Evolutionary conservation across 495 filamentous ascomycete species (phyloP).

Genomic region (Annulohypoxylon maeteangense): DNA sequence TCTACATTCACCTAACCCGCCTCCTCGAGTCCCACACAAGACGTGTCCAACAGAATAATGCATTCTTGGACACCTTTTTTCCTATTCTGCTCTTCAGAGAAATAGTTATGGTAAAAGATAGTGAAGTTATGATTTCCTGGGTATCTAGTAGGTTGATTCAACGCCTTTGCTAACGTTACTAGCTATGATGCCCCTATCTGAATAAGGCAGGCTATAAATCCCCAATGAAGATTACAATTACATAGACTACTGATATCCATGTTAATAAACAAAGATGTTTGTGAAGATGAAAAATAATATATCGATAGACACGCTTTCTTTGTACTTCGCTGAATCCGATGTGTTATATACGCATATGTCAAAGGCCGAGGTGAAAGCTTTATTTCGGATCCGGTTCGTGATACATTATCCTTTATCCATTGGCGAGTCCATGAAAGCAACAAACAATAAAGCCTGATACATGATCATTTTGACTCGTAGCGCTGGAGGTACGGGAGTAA

Average conservation of each 20-base stretch:
- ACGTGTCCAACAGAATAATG: constrained; percentile 7
- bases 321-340: constrained; percentile 38
- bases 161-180: neutral
- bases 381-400: constrained; percentile 20
- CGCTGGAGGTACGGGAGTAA: neutral
- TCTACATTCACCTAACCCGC: constrained; percentile 3
- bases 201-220: neutral
- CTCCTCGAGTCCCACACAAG: constrained; percentile 8
- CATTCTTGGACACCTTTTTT: neutral
- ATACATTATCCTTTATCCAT: constrained; percentile 11
- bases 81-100: neutral
- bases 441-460: neutral
- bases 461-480: neutral
- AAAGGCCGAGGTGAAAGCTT: neutral
- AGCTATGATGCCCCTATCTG: neutral
- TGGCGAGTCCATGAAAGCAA: neutral
- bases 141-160: neutral
- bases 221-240: neutral
- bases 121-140: neutral
- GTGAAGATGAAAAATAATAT: neutral
- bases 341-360: neutral
- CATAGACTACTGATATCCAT: constrained; percentile 5
- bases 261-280: constrained; percentile 23
- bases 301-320: neutral
- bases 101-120: neutral